Evolutionary conservation across 2,329 filamentous ascomycete species (phyloP), one percentile per base, ranked within the genome.

Genomic region (Epichloe gansuensis): DNA sequence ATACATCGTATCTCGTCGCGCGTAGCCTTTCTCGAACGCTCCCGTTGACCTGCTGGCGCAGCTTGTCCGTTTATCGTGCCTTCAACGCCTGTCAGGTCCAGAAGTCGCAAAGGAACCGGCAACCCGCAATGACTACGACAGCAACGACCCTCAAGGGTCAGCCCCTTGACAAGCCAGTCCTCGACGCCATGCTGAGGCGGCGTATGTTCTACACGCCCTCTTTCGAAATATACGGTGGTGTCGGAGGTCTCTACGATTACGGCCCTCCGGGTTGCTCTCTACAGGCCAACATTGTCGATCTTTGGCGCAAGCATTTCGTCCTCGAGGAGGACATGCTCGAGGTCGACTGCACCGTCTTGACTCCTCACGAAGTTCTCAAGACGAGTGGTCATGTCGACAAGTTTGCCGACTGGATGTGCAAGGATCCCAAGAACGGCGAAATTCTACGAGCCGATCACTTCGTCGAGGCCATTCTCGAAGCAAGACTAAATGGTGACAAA

Each of bases 381-480:
- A 95, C 91, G 51, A 87, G 82, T 68, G 93, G 93, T 57, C 93
- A 98, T 72, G 93, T 97, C 58, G 91, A 96, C 70, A 95, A 95
- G 71, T 97, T 97, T 65, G 87, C 89, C 70, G 91, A 97, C 69
- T 97, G 87, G 88, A 96, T 97, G 90, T 95, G 88, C 82, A 95
- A 95, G 71, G 93, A 98, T 69, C 89, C 91, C 57, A 94, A 95
- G 78, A 95, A 85, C 63, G 93, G 93, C 66, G 93, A 98, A 69
- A 95, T 96, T 64, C 82, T 98, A 67, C 83, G 93, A 60, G 89
- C 93, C 53, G 93, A 98, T 66, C 93, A 98, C 74, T 81, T 97
- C 62, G 90, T 98, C 59, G 90, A 97, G 76, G 88, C 95, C 62
- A 83, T 96, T 39, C 80, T 98, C 50, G 90, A 96, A 74, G 75